Percentiles rank a stretch among this genome's conserved stretches.
Evolutionary conservation across 192 early-diverging fungal species (phyloP).

Genomic region (Thamnidium elegans): DNA sequence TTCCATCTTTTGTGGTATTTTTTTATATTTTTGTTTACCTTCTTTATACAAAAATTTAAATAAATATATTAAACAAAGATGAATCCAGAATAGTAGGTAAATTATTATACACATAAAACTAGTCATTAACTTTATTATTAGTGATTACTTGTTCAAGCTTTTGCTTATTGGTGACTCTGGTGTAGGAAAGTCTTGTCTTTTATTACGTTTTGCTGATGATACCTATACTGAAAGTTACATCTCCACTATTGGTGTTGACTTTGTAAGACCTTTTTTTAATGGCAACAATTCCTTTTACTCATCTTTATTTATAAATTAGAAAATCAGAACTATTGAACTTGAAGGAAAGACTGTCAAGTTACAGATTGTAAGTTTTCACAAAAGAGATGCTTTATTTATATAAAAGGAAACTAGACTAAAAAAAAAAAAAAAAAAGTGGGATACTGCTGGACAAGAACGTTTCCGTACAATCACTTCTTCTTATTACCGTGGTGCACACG

Average conservation of each 20-base stretch:
- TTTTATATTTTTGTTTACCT: background rate
- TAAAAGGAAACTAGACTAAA: background rate
- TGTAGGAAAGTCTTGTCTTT: conserved; percentile 96
- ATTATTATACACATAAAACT: background rate
- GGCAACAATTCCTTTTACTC: background rate
- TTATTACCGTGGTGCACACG: conserved; percentile 98
- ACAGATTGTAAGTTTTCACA: conserved; percentile 73
- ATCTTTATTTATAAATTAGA: conserved; percentile 46
- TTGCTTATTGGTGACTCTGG: conserved; percentile 97
- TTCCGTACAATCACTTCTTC: conserved; percentile 98
- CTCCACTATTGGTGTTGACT: conserved; percentile 98
- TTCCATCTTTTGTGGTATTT: background rate
- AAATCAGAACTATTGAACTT: conserved; percentile 98
- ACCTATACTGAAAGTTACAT: conserved; percentile 99
- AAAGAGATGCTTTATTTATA: background rate
- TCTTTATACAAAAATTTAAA: background rate
- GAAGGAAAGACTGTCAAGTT: conserved; percentile 98
- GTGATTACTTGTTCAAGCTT: conserved; percentile 99
- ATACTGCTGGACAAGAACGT: conserved; percentile 97
- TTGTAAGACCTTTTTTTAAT: conserved; percentile 58
- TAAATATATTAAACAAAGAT: conserved; percentile 9
- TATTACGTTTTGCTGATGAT: conserved; percentile 97
- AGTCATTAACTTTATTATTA: conserved; percentile 30
- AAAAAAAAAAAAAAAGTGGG: conserved; percentile 61
- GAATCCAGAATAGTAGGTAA: conserved; percentile 37